Conservation (phyloP, 495 filamentous ascomycete genomes). For the Poronia punctata region DNA sequence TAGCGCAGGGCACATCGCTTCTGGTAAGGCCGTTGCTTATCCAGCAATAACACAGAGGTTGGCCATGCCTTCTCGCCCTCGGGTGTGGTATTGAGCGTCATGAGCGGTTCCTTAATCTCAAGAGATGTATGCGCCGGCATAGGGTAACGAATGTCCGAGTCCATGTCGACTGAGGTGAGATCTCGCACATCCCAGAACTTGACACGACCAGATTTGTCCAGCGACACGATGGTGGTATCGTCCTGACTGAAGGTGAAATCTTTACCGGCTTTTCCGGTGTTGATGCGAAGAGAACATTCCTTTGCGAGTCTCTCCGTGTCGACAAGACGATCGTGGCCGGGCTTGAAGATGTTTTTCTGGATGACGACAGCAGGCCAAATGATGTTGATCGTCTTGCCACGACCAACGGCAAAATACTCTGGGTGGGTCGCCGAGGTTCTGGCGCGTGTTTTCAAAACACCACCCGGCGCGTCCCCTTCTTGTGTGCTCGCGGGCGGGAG, state of each 20-base stretch:
- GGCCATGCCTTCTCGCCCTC: slow-evolving; percentile 87
- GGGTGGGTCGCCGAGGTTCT: slow-evolving; percentile 80
- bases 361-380: slow-evolving; percentile 75
- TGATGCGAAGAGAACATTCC: slow-evolving; percentile 81
- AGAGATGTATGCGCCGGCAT: slow-evolving; percentile 47
- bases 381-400: slow-evolving; percentile 91
- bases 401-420: slow-evolving; percentile 88
- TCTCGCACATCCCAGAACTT: slow-evolving; percentile 95
- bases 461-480: slow-evolving; percentile 75
- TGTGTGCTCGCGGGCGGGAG: slow-evolving; percentile 70
- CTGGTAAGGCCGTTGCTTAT: slow-evolving; percentile 85
- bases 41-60: slow-evolving; percentile 89
- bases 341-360: slow-evolving; percentile 59
- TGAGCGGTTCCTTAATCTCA: slow-evolving; percentile 70
- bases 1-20: slow-evolving; percentile 84
- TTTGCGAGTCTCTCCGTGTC: slow-evolving; percentile 80
- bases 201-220: slow-evolving; percentile 90
- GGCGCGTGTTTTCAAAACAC: slow-evolving; percentile 91
- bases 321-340: slow-evolving; percentile 63
- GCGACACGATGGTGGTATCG: slow-evolving; percentile 85
- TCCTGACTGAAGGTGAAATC: slow-evolving; percentile 97
- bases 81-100: slow-evolving; percentile 70
- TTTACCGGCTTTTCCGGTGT: slow-evolving; percentile 95
- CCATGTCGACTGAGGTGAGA: slow-evolving; percentile 52
- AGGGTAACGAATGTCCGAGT: slow-evolving; percentile 44